Percentiles rank a stretch among this genome's conserved stretches.
Evolutionary conservation across 2,329 filamentous ascomycete species (phyloP).

Genomic region (Dactylellina parvicollis): DNA sequence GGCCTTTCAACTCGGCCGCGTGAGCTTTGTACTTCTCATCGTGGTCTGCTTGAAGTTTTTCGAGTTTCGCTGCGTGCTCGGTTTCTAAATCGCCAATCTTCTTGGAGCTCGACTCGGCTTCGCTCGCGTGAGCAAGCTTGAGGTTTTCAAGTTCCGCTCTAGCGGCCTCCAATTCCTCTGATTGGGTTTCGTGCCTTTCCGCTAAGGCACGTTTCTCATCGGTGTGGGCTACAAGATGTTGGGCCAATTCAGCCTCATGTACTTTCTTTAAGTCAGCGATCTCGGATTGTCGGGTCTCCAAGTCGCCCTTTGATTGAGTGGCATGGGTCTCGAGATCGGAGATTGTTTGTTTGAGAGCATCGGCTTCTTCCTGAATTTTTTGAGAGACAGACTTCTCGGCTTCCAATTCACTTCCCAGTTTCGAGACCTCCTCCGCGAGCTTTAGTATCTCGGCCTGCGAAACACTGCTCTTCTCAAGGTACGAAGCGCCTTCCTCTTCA

Average conservation of each 20-base stretch:
- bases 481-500: constrained; percentile 10
- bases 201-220: constrained; percentile 46
- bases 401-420: constrained; percentile 26
- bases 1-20: constrained; percentile 24
- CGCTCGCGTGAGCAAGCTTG: constrained; percentile 22
- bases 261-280: constrained; percentile 33
- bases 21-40: constrained; percentile 32
- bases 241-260: constrained; percentile 35
- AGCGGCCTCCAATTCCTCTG: constrained; percentile 26
- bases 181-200: constrained; percentile 31
- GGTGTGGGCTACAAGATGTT: constrained; percentile 36
- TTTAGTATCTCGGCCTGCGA: constrained; percentile 25
- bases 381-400: constrained; percentile 39
- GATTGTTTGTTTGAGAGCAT: constrained; percentile 30
- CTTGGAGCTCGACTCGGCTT: constrained; percentile 13
- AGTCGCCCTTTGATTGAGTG: constrained; percentile 46
- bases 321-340: constrained; percentile 36
- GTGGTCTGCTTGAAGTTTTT: constrained; percentile 36
- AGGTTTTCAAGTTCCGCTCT: constrained; percentile 29
- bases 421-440: constrained; percentile 34
- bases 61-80: constrained; percentile 23
- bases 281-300: constrained; percentile 39
- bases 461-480: constrained; percentile 17
- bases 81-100: constrained; percentile 27
- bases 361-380: constrained; percentile 18